phyloP scores from a whole-genome alignment of 164 flowering plant genomes.

The Buxus sempervirens region DNA sequence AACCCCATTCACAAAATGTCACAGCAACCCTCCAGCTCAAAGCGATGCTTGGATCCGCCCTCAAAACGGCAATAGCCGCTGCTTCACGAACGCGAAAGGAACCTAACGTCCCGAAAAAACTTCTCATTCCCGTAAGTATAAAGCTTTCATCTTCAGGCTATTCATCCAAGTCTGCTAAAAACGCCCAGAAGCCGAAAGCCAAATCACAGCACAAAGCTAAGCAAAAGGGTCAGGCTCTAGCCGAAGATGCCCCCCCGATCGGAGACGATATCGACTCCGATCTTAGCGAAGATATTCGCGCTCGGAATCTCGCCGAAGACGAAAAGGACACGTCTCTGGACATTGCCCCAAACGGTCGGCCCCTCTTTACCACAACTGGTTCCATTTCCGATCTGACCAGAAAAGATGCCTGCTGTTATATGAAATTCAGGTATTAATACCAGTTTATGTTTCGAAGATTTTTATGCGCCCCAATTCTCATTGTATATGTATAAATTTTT shows the following conservation, averaged over 20 bases:
- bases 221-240: constrained; percentile 10
- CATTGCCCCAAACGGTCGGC: constrained; percentile 65
- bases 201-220: constrained; percentile 6
- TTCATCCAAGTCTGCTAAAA: constrained; percentile 25
- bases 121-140: constrained; percentile 4
- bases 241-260: constrained; percentile 22
- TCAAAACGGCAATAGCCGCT: constrained; percentile 17
- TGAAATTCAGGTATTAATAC: constrained; percentile 51
- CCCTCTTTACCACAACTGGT: constrained; percentile 56
- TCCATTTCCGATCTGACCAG: constrained; percentile 57
- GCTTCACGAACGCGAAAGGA: neutral
- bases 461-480: too few species aligned
- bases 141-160: constrained; percentile 12
- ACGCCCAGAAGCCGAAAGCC: constrained; percentile 18
- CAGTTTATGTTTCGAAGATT: neutral
- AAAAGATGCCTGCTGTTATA: constrained; percentile 55
- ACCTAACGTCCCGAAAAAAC: neutral
- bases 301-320: constrained; percentile 42
- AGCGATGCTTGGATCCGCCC: constrained; percentile 29
- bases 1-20: too few species aligned
- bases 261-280: constrained; percentile 18
- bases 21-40: neutral
- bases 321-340: constrained; percentile 59
- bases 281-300: constrained; percentile 32
- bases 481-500: too few species aligned